Evolutionary conservation across 2,329 filamentous ascomycete species (phyloP).

Genomic region (Pseudogymnoascus sp.): DNA sequence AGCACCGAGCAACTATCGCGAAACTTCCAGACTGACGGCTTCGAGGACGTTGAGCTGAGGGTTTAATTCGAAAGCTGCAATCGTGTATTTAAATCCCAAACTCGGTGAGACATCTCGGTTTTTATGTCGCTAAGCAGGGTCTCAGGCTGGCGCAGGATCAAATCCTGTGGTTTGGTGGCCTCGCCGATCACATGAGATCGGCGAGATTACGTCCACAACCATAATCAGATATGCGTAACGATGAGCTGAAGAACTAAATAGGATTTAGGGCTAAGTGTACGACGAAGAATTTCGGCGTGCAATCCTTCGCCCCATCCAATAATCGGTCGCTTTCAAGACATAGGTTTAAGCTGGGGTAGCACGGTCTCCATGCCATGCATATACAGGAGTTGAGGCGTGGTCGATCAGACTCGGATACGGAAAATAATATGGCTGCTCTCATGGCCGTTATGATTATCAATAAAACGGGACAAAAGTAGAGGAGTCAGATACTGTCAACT

Average conservation of each 20-base stretch:
- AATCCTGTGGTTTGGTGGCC: background rate
- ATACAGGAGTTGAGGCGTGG: background rate
- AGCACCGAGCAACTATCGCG: background rate
- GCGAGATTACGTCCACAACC: background rate
- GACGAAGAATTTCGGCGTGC: too few relatives aligned
- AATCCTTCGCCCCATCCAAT: background rate
- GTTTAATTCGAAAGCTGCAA: background rate
- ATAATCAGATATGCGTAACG: too few relatives aligned
- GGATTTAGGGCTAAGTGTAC: too few relatives aligned
- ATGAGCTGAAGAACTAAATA: too few relatives aligned
- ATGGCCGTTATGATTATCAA: background rate
- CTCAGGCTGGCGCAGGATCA: background rate
- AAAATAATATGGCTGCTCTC: background rate
- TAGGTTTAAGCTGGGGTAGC: background rate
- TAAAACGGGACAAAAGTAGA: background rate
- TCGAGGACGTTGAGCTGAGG: background rate
- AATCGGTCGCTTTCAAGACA: background rate
- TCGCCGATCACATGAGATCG: background rate
- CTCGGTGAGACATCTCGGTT: background rate
- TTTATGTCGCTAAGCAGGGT: background rate
- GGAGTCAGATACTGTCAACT: background rate
- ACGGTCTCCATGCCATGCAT: background rate
- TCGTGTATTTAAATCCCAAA: background rate
- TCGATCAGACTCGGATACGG: background rate
- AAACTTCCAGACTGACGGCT: background rate